phyloP scores from a whole-genome alignment of 2,329 filamentous ascomycete species.

The Tolypocladium ophioglossoides region DNA sequence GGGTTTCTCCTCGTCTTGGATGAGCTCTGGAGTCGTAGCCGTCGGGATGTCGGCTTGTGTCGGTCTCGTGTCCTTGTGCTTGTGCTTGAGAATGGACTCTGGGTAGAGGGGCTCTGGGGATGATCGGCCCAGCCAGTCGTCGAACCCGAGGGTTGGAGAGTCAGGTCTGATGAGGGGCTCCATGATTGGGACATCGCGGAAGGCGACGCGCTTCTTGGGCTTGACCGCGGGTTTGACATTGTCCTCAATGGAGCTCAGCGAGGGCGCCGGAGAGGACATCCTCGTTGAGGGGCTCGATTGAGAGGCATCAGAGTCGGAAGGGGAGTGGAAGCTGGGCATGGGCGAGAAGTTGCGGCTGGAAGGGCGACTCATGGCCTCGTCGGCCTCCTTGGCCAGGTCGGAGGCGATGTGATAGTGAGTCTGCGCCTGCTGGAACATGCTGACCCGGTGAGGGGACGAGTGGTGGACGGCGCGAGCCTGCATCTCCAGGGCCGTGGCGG shows the following conservation, averaged over 20 bases:
- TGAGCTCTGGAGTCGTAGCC: slow-evolving; percentile 4
- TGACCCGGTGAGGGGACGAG: slow-evolving; percentile 33
- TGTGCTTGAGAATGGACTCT: slow-evolving; percentile 9
- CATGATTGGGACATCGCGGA: slow-evolving; percentile 20
- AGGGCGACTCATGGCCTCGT: slow-evolving; percentile 31
- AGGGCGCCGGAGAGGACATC: slow-evolving; percentile 37
- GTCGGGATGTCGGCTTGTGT: not conserved
- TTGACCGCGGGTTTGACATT: slow-evolving; percentile 10
- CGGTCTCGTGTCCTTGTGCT: not conserved
- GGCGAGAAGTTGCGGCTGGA: slow-evolving; percentile 28
- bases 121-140: slow-evolving; percentile 25
- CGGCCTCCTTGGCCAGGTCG: slow-evolving; percentile 30
- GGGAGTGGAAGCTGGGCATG: slow-evolving; percentile 32
- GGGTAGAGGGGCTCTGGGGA: slow-evolving; percentile 9
- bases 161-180: slow-evolving; percentile 45
- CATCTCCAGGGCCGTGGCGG: slow-evolving; percentile 48
- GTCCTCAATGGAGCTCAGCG: slow-evolving; percentile 10
- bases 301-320: slow-evolving; percentile 35
- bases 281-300: slow-evolving; percentile 30
- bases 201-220: slow-evolving; percentile 29
- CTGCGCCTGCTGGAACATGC: slow-evolving; percentile 39
- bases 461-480: slow-evolving; percentile 38
- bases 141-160: slow-evolving; percentile 48
- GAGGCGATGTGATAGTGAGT: slow-evolving; percentile 40
- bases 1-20: slow-evolving; percentile 6